Base-by-base conservation (phyloP, 345 rosid genomes). In the Eucalyptus tenuipes region DNA sequence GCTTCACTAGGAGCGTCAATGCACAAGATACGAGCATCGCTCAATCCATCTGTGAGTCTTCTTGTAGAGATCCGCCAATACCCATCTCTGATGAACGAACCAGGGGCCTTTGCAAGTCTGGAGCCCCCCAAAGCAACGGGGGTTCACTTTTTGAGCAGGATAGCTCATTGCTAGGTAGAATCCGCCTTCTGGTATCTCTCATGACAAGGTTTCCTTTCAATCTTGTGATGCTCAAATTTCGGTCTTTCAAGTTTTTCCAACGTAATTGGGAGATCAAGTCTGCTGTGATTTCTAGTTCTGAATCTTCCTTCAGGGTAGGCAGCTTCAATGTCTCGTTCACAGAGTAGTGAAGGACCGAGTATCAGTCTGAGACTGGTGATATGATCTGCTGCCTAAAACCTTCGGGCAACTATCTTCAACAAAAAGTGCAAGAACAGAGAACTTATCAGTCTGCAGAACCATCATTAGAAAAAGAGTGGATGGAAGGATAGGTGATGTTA, bases 191-290 rank as follows among this genome's bases (percentile, higher is more conserved):
- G 66, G 96, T 94, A 44, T 90, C 90, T 59, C 91, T 85, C 88
- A 95, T 88, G 48, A 90, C n/a, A 10, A 96, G 91, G 90, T 94
- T 94, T 44, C 98, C 99, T 49, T 93, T 93, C 89, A 96, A 88
- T 89, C 97, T 93, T 27, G 97, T 55, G 75, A 94, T 89, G 49
- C 91, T 91, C 86, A 89, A 18, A 88, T 90, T 93, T 55, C 88
- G 89, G 47, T 89, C 90, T 88, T 86, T 91, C 66, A 91, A 86
- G 48, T 88, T 92, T 88, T 87, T 94, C 96, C 97, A 95, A 12
- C 71, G 75, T 88, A 95, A 89, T 81, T 88, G 90, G 57, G 95
- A 89, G 87, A 91, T 94, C 90, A 94, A 87, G 68, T 95, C 95
- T 31, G 96, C 75, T 66, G 90, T 90, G 87, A 97, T 95, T 88